Evolutionary conservation across 768 basidiomycete species (phyloP).

Genomic region (Goffeauzyma gilvescens): DNA sequence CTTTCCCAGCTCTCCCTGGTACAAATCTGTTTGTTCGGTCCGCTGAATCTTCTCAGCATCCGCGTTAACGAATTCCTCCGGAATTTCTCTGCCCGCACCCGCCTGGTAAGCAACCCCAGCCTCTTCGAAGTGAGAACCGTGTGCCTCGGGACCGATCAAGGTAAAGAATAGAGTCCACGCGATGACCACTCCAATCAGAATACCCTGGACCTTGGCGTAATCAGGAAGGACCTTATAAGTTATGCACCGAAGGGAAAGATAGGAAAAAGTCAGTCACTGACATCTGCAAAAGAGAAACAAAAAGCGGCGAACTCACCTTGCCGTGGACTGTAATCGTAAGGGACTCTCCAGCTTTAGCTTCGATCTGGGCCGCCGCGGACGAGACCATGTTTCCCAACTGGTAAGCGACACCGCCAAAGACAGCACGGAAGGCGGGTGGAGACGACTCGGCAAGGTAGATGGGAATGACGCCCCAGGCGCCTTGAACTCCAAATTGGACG

Average conservation of each 20-base stretch:
- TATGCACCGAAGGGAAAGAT: too few species aligned
- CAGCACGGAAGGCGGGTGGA: constrained; percentile 71
- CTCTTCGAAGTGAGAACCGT: constrained; percentile 66
- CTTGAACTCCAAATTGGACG: constrained; percentile 72
- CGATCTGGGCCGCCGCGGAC: constrained; percentile 58
- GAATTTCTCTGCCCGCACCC: constrained; percentile 40
- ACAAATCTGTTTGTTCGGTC: not conserved
- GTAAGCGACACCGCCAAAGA: constrained; percentile 69
- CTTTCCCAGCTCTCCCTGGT: not conserved
- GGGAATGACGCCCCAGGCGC: constrained; percentile 76
- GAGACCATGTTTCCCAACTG: constrained; percentile 54
- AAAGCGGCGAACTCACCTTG: too few species aligned
- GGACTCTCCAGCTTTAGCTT: constrained; percentile 49
- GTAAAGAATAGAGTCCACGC: constrained; percentile 59
- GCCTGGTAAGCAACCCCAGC: constrained; percentile 60
- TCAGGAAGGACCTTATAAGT: constrained; percentile 4
- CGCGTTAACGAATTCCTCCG: not conserved
- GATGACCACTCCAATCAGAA: constrained; percentile 65
- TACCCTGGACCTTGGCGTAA: constrained; percentile 11
- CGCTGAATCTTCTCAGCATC: not conserved
- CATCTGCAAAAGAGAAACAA: too few species aligned
- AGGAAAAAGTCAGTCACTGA: too few species aligned
- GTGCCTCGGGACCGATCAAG: constrained; percentile 63
- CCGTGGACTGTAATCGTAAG: constrained; percentile 31
- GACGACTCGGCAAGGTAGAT: constrained; percentile 68